Percentiles rank a stretch among this genome's conserved stretches.
Evolutionary conservation across 805 yeast species (phyloP).

Genomic region (Wickerhamomyces bisporus): DNA sequence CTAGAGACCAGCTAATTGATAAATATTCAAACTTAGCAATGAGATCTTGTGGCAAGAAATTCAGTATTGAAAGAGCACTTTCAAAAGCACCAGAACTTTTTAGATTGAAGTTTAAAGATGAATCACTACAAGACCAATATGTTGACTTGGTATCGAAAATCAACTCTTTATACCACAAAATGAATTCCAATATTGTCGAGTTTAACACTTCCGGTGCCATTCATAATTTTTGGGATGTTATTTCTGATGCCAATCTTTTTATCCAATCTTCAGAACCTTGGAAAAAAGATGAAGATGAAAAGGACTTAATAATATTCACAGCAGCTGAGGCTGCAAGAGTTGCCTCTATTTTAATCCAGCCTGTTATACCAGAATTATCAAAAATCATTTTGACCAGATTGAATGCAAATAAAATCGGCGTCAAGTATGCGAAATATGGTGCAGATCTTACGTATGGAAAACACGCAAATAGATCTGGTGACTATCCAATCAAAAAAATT

Average conservation of each 20-base stretch:
- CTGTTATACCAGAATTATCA: conserved; percentile 69
- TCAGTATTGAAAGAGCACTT: conserved; percentile 47
- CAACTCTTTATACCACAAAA: conserved; percentile 29
- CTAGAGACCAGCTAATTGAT: conserved; percentile 66
- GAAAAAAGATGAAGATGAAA: conserved; percentile 37
- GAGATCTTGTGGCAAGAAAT: conserved; percentile 68
- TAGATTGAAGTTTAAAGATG: conserved; percentile 6
- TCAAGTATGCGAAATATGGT: conserved; percentile 46
- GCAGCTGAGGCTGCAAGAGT: conserved; percentile 72
- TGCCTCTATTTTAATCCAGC: conserved; percentile 57
- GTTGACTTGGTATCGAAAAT: conserved; percentile 27
- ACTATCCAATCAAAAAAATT: conserved; percentile 40
- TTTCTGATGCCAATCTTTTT: conserved; percentile 57
- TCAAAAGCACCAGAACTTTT: conserved; percentile 3
- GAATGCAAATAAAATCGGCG: conserved; percentile 45
- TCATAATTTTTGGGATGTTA: conserved; percentile 51
- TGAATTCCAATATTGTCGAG: conserved; percentile 38
- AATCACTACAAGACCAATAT: conserved; percentile 5
- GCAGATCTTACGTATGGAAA: conserved; percentile 58
- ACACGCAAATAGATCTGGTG: conserved; percentile 47
- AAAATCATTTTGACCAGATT: conserved; percentile 54
- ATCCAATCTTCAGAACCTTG: conserved; percentile 77
- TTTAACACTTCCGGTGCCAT: conserved; percentile 56
- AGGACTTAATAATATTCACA: conserved; percentile 52
- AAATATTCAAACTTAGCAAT: conserved; percentile 78